Percentiles rank a stretch among this genome's conserved stretches.
These are phyloP conservation scores for Furcasterigmium furcatum DNA, from an alignment of 2,329 filamentous ascomycete genomes.

Conservation along the genomic window DNA sequence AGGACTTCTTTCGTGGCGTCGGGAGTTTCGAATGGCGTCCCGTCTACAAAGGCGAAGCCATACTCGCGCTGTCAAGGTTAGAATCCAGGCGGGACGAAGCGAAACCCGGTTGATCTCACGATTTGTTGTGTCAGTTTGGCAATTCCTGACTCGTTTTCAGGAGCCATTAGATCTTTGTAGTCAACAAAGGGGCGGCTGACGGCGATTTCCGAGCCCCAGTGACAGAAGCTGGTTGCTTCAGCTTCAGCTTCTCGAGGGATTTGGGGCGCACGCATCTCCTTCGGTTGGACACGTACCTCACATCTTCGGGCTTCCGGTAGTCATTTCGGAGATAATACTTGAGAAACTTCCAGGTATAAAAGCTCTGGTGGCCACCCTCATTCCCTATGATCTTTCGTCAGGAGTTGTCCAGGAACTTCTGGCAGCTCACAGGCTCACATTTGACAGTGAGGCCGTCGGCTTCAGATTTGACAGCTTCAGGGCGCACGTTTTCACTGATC, in stretches of 20 bases:
- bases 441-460: slow-evolving; percentile 25
- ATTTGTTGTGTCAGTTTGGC: slow-evolving; percentile 63
- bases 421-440: slow-evolving; percentile 20
- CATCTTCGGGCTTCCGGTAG: slow-evolving; percentile 25
- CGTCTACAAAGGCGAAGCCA: slow-evolving; percentile 76
- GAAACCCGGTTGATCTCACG: too few species aligned
- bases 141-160: slow-evolving; percentile 47
- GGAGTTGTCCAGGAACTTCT: too few species aligned
- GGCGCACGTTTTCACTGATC: slow-evolving; percentile 26
- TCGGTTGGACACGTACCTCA: slow-evolving; percentile 20
- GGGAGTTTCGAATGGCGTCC: slow-evolving; percentile 62
- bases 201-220: slow-evolving; percentile 30
- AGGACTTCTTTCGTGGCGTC: slow-evolving; percentile 72
- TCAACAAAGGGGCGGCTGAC: slow-evolving; percentile 53
- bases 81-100: too few species aligned
- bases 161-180: slow-evolving; percentile 58
- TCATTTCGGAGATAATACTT: slow-evolving; percentile 35
- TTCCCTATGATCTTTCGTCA: slow-evolving; percentile 49
- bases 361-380: slow-evolving; percentile 64
- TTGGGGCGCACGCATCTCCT: too few species aligned
- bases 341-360: slow-evolving; percentile 64
- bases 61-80: slow-evolving; percentile 49
- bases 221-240: slow-evolving; percentile 13
- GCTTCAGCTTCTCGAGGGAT: slow-evolving; percentile 4
- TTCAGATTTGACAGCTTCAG: slow-evolving; percentile 21